phyloP scores from a whole-genome alignment of 208 protist genomes.

The Acanthamoeba healyi region DNA sequence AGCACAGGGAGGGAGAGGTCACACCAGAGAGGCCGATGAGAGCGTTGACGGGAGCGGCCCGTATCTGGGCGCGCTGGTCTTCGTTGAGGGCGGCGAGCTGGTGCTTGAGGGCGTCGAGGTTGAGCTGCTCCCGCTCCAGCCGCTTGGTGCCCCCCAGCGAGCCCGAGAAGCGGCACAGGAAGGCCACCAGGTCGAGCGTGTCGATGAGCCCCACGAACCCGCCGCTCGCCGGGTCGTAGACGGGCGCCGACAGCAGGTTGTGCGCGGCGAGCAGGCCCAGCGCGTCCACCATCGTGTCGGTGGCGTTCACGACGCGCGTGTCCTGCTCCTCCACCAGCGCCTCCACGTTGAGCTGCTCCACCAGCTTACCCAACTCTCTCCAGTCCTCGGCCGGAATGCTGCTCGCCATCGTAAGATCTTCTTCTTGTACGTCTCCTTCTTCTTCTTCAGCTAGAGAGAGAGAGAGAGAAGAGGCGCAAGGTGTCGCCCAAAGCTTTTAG shows the following conservation, averaged over 20 bases:
- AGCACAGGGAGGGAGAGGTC: neutral
- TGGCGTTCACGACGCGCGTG: neutral
- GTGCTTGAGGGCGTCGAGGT: slow-evolving; percentile 2
- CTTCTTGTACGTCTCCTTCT: neutral
- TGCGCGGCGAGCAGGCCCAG: neutral
- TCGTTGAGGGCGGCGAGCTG: neutral
- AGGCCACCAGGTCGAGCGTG: slow-evolving; percentile 27
- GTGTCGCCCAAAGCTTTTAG: too few species aligned
- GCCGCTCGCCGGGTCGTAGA: neutral
- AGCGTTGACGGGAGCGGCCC: neutral
- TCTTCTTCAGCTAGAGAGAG: neutral
- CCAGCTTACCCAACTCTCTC: neutral
- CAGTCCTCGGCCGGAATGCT: neutral
- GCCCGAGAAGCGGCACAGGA: slow-evolving; percentile 46
- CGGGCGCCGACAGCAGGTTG: neutral
- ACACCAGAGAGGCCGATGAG: slow-evolving; percentile 10
- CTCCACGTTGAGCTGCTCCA: neutral
- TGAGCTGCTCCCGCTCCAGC: slow-evolving; percentile 4
- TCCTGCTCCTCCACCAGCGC: slow-evolving; percentile 1
- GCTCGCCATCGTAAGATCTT: neutral
- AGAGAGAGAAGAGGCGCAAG: neutral
- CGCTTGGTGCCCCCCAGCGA: slow-evolving; percentile 16
- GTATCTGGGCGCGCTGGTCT: slow-evolving; percentile 1
- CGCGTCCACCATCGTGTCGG: neutral
- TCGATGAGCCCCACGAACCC: slow-evolving; percentile 19